phyloP scores from a whole-genome alignment of 2,329 filamentous ascomycete genomes.

The Phialophora expanda region DNA sequence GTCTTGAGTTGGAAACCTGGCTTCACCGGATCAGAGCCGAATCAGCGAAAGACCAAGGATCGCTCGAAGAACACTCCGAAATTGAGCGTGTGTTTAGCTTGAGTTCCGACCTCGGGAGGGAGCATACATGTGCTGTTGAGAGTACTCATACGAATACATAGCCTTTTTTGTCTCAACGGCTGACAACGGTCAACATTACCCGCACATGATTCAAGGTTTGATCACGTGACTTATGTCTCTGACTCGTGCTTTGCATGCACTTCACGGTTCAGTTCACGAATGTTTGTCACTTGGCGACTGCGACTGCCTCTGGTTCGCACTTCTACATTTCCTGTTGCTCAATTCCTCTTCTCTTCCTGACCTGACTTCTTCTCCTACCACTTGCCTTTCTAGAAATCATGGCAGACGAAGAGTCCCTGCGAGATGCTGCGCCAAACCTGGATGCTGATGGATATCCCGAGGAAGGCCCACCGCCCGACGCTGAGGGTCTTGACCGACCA shows the following conservation, averaged over 20 bases:
- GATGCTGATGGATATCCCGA: constrained; percentile 27
- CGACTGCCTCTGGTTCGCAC: background rate
- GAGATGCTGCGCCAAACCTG: constrained; percentile 31
- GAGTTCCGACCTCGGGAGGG: background rate
- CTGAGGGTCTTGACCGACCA: constrained; percentile 51
- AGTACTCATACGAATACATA: too few species aligned
- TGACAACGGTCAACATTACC: too few species aligned
- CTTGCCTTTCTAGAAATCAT: background rate
- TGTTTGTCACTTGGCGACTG: background rate
- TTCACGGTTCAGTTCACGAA: background rate
- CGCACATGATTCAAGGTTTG: background rate
- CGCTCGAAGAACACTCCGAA: too few species aligned
- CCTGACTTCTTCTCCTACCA: background rate
- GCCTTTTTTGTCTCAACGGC: too few species aligned
- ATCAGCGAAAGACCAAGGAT: background rate
- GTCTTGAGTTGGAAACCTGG: too few species aligned
- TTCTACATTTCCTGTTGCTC: background rate
- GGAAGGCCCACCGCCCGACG: constrained; percentile 38
- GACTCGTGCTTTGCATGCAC: background rate
- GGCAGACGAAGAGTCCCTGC: background rate
- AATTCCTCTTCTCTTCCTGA: background rate
- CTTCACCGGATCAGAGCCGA: background rate
- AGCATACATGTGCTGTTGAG: background rate
- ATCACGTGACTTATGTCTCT: background rate
- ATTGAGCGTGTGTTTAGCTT: background rate